Conservation (phyloP, 2,329 filamentous ascomycete genomes). For the Akanthomyces lecanii region DNA sequence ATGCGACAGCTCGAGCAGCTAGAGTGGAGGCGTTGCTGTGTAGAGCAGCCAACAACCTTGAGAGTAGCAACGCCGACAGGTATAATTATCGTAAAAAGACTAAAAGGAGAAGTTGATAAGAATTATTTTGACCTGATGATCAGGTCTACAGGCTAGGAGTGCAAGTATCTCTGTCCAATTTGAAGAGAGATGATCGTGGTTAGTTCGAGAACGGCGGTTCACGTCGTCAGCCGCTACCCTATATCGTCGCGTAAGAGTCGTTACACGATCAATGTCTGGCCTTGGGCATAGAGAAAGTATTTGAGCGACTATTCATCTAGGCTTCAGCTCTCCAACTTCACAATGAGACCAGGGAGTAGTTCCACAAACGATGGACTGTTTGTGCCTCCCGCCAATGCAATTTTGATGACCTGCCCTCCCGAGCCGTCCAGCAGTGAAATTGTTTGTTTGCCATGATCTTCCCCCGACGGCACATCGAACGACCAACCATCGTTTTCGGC, state of each 20-base stretch:
- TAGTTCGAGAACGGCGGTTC: too few relatives aligned
- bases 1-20: background rate
- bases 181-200: too few relatives aligned
- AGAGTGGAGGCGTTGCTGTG: background rate
- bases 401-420: conserved; percentile 13
- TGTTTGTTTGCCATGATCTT: conserved; percentile 14
- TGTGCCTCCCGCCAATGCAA: conserved; percentile 18
- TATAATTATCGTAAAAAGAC: background rate
- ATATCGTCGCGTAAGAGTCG: background rate
- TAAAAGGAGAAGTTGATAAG: too few relatives aligned
- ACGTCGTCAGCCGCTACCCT: background rate
- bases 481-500: conserved; percentile 7
- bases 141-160: too few relatives aligned
- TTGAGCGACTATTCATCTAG: background rate
- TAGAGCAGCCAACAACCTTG: background rate
- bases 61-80: background rate
- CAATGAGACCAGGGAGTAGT: conserved; percentile 20
- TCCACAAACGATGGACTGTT: conserved; percentile 20
- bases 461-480: conserved; percentile 19
- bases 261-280: too few relatives aligned
- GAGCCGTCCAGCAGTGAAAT: background rate
- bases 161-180: too few relatives aligned
- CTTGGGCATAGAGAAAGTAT: too few relatives aligned
- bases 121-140: too few relatives aligned
- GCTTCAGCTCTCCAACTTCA: conserved; percentile 18